Evolutionary conservation across 1,139 yeast genomes (phyloP).

Genomic region (Suhomyces chickasaworum): DNA sequence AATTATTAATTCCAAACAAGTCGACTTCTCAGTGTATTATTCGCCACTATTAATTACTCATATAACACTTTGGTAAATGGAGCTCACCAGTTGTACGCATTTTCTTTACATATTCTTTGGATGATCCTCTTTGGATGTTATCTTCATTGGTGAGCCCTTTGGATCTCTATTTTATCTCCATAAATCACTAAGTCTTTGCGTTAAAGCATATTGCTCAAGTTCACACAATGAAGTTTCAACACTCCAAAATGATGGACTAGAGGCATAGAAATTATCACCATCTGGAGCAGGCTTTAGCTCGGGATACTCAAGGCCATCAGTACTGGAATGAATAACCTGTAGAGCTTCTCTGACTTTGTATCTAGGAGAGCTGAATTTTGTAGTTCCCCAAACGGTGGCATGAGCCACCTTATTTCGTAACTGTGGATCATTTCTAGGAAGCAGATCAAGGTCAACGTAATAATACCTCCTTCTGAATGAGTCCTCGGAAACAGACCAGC

Average conservation of each 20-base stretch:
- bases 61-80: no score
- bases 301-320: background rate
- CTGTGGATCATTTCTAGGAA: conserved; percentile 9
- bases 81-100: no score
- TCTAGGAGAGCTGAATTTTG: conserved; percentile 29
- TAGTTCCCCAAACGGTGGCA: conserved; percentile 24
- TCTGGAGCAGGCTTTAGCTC: conserved; percentile 5
- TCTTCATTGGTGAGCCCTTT: no score
- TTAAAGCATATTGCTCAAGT: conserved; percentile 33
- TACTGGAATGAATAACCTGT: conserved; percentile 7
- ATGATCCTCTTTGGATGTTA: no score
- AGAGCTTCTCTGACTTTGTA: conserved; percentile 23
- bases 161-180: no score
- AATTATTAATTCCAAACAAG: no score
- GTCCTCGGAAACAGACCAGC: conserved; percentile 40
- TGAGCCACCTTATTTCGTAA: conserved; percentile 14
- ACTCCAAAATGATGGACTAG: conserved; percentile 29
- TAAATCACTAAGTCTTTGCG: conserved; percentile 21
- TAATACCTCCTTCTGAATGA: conserved; percentile 25
- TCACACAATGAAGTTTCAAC: conserved; percentile 32
- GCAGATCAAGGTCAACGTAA: conserved; percentile 8
- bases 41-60: no score
- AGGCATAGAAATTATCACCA: conserved; percentile 5
- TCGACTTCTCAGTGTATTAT: no score
- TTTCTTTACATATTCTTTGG: no score